Evolutionary conservation across 1,284 basidiomycete species (phyloP).

Genomic region (Malassezia globosa): DNA sequence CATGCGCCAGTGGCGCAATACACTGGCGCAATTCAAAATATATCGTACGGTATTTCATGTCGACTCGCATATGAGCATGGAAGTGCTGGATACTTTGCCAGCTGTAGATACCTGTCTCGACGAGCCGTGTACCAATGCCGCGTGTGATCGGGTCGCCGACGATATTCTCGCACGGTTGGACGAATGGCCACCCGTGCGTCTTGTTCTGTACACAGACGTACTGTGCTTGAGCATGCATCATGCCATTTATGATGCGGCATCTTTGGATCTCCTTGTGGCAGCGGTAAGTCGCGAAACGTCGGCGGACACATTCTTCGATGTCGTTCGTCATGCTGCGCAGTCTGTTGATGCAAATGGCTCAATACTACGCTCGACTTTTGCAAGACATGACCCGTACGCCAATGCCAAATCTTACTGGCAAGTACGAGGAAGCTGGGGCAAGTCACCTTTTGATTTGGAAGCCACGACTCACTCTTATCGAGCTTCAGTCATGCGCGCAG

Average conservation of each 20-base stretch:
- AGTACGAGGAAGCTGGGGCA: conserved; percentile 9
- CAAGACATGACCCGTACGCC: conserved; percentile 21
- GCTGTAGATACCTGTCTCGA: background rate
- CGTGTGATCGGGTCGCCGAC: conserved; percentile 17
- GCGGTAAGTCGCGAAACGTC: background rate
- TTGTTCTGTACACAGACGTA: conserved; percentile 16
- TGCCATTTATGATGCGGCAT: conserved; percentile 40
- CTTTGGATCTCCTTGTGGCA: conserved; percentile 13
- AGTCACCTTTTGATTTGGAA: background rate
- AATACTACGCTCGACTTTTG: conserved; percentile 26
- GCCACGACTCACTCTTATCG: background rate
- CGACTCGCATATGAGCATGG: conserved; percentile 15
- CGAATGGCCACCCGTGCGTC: conserved; percentile 23
- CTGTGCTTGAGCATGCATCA: conserved; percentile 29
- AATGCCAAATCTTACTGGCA: conserved; percentile 31
- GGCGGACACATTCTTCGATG: conserved; percentile 5
- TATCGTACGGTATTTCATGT: conserved; percentile 31
- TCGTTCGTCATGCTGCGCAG: background rate
- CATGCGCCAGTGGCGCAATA: conserved; percentile 19
- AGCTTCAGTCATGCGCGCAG: conserved; percentile 19
- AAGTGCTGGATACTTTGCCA: conserved; percentile 15
- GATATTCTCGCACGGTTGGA: conserved; percentile 19
- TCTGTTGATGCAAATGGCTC: conserved; percentile 5
- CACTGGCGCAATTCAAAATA: conserved; percentile 22
- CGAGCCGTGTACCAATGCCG: background rate